Base-by-base conservation (phyloP, 805 yeast genomes). In the Maudiozyma pseudohumilis region DNA sequence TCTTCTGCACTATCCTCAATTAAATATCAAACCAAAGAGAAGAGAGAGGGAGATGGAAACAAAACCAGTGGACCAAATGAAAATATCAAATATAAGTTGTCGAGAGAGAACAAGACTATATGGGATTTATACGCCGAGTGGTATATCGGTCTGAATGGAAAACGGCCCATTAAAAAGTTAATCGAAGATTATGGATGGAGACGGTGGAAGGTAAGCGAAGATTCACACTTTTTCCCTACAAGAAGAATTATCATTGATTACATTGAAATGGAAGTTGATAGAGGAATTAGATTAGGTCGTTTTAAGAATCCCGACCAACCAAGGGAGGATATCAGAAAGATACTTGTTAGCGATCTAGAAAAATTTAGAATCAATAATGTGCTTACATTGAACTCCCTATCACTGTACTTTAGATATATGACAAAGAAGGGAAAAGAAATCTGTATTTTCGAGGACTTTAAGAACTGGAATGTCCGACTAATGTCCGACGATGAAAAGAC, bases 51-150 rank as follows among this genome's bases (percentile, higher is more conserved):
- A 5, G 32, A 29, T n/a, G 20, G 12, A 19, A 11, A n/a, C 3
- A 37, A 32, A 16, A 19, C 24, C 3, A 25, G 42, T 16, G 51
- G 55, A 2, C 57, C 57, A 10, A 53, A 55, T 34, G 48, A 48
- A 18, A 49, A 46, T 26, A 54, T 60, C 36, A 60, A 60, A 32
- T 60, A 60, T 36, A 60, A 59, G 40, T 42, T 60, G 6, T 60
- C 60, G 13, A 49, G 65, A 31, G 63, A 58, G n/a, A 60, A 60
- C 38, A 60, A 58, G 36, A 57, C 64, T 1, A 51, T 60, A 1
- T 57, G 61, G 63, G 65, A 60, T 41, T 39, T 60, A 8, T 59
- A 58, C 40, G 56, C 60, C 3, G 65, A 60, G 39, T 60, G 65
- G 65, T 60, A 55, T 32, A 48, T 54, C 39, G 65, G 65, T 3